phyloP scores from a whole-genome alignment of 306 rosid species.

The Vigna mungo region DNA sequence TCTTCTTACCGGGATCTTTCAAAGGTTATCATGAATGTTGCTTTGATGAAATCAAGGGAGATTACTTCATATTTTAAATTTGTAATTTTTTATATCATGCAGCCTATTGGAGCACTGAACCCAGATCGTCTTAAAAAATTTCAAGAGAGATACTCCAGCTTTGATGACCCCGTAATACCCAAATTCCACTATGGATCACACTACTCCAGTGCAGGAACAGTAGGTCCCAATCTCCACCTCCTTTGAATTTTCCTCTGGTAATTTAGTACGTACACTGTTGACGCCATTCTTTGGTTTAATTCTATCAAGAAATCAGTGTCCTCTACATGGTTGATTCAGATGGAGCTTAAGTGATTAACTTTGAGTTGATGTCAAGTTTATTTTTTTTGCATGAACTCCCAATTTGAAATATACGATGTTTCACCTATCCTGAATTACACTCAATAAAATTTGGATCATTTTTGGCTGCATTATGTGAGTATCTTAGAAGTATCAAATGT shows the following conservation, averaged over 20 bases:
- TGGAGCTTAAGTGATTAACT: slow-evolving; percentile 21
- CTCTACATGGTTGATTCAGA: background rate
- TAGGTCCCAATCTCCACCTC: slow-evolving; percentile 47
- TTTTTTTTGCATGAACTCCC: slow-evolving; percentile 5
- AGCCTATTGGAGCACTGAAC: slow-evolving; percentile 95
- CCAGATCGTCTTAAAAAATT: slow-evolving; percentile 81
- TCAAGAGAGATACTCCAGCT: slow-evolving; percentile 91
- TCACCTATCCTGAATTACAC: background rate
- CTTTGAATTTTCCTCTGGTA: background rate
- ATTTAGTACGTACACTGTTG: slow-evolving; percentile 9
- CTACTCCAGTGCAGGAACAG: slow-evolving; percentile 99
- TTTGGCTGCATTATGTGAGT: background rate
- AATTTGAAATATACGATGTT: background rate
- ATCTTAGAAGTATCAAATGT: slow-evolving; percentile 18
- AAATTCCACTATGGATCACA: slow-evolving; percentile 98
- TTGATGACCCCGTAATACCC: slow-evolving; percentile 95
- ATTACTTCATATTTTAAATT: slow-evolving; percentile 2
- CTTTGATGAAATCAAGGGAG: slow-evolving; percentile 33
- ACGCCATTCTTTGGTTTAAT: background rate
- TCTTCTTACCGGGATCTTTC: slow-evolving; percentile 93
- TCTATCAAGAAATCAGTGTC: slow-evolving; percentile 6
- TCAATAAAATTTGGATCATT: background rate
- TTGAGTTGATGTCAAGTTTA: background rate
- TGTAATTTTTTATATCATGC: slow-evolving; percentile 43
- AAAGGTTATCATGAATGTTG: slow-evolving; percentile 66